These are phyloP conservation scores for Xylaria sp. DNA, from an alignment of 2,329 filamentous ascomycete genomes.

Conservation along the genomic window DNA sequence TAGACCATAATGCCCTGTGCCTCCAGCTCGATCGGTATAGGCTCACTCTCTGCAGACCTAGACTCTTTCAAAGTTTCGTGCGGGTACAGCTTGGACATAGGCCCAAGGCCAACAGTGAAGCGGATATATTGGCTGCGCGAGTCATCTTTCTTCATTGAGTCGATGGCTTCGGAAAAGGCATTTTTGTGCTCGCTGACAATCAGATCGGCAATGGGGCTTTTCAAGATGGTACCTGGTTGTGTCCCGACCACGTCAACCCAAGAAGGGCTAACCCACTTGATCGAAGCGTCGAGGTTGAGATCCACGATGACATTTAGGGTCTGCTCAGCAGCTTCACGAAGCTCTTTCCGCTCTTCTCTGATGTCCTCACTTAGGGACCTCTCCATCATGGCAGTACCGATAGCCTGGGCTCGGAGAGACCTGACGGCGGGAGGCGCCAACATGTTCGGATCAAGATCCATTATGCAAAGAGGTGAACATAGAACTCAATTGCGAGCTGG, in stretches of 20 bases:
- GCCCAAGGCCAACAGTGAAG: constrained; percentile 74
- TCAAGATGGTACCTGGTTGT: constrained; percentile 71
- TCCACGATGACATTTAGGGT: constrained; percentile 96
- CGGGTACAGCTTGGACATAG: constrained; percentile 67
- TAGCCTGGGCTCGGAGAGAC: constrained; percentile 56
- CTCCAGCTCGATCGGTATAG: constrained; percentile 77
- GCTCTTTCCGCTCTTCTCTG: constrained; percentile 87
- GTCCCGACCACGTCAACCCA: constrained; percentile 94
- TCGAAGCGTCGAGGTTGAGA: constrained; percentile 84
- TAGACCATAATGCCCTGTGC: constrained; percentile 99
- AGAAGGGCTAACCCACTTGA: constrained; percentile 96
- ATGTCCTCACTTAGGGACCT: constrained; percentile 84
- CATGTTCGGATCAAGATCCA: constrained; percentile 52
- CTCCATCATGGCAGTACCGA: constrained; percentile 64
- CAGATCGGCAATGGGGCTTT: constrained; percentile 78
- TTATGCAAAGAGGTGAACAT: constrained; percentile 42
- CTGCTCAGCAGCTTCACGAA: constrained; percentile 94
- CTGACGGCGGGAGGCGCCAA: constrained; percentile 60
- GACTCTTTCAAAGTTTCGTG: constrained; percentile 48
- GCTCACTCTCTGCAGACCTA: constrained; percentile 46
- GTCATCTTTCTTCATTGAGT: constrained; percentile 90
- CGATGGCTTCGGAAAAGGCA: constrained; percentile 81
- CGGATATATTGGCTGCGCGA: constrained; percentile 89
- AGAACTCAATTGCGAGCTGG: constrained; percentile 39
- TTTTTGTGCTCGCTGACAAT: constrained; percentile 78